Conservation (phyloP, 306 rosid species). For the Fragaria ananassa region DNA sequence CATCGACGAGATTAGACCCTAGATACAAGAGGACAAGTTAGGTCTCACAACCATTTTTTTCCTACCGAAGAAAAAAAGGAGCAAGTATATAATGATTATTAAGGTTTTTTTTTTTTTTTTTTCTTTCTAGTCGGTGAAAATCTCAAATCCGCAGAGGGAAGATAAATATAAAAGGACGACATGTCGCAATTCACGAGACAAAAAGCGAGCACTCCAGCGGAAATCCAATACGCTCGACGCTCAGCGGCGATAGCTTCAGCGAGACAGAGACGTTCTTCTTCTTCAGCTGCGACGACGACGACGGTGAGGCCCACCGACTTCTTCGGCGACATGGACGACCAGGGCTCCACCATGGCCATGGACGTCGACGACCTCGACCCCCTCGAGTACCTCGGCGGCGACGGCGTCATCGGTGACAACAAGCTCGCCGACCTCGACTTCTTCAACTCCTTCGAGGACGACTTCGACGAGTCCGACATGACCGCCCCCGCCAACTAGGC, state of each 20-base stretch:
- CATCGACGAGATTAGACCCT: too few species aligned
- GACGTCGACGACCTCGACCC: slow-evolving; percentile 85
- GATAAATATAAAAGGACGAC: neutral
- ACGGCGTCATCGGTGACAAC: slow-evolving; percentile 58
- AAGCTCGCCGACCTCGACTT: slow-evolving; percentile 81
- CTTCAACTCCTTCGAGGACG: slow-evolving; percentile 72
- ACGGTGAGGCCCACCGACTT: slow-evolving; percentile 58
- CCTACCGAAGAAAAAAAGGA: too few species aligned
- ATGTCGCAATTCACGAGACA: neutral
- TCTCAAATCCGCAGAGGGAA: neutral
- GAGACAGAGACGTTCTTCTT: neutral
- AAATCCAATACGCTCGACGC: slow-evolving; percentile 1
- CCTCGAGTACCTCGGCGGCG: slow-evolving; percentile 53
- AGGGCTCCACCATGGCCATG: slow-evolving; percentile 80
- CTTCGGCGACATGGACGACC: slow-evolving; percentile 81
- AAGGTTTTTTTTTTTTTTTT: too few species aligned
- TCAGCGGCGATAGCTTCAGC: neutral
- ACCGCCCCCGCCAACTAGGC: slow-evolving; percentile 13
- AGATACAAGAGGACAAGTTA: too few species aligned
- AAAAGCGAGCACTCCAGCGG: neutral
- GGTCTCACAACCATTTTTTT: too few species aligned
- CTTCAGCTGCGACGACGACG: neutral
- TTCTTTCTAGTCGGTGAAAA: neutral
- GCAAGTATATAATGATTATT: too few species aligned
- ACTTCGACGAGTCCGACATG: slow-evolving; percentile 81